Conservation (phyloP, 495 filamentous ascomycete genomes). For the Penicillium waksmanii region DNA sequence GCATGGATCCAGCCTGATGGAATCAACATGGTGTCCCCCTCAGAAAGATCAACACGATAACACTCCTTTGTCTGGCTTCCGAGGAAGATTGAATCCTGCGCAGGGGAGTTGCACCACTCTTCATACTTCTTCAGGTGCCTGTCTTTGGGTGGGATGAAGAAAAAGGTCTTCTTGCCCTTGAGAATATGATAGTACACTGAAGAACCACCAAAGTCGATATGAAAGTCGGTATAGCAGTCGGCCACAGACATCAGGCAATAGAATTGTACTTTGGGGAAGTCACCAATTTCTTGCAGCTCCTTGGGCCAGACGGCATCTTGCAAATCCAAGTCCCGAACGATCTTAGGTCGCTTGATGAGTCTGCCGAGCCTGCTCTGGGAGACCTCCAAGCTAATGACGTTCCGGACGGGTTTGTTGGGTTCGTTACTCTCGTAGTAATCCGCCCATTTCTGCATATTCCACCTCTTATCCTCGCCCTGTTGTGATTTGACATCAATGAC, state of each 20-base stretch:
- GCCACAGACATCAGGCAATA: constrained; percentile 81
- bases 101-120: constrained; percentile 74
- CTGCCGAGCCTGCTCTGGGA: constrained; percentile 68
- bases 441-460: constrained; percentile 74
- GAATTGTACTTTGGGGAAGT: constrained; percentile 68
- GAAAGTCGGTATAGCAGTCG: constrained; percentile 80
- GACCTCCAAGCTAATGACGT: constrained; percentile 78
- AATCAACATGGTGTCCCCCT: constrained; percentile 79
- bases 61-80: constrained; percentile 73
- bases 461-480: constrained; percentile 67
- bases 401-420: constrained; percentile 63
- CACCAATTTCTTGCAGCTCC: constrained; percentile 59
- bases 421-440: constrained; percentile 74
- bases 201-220: constrained; percentile 80
- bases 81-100: constrained; percentile 72
- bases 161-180: constrained; percentile 76
- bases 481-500: constrained; percentile 81
- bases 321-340: constrained; percentile 73
- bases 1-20: constrained; percentile 83
- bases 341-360: constrained; percentile 68
- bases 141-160: constrained; percentile 76
- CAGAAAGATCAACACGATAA: constrained; percentile 70
- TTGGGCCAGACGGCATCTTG: constrained; percentile 74
- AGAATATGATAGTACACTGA: constrained; percentile 80
- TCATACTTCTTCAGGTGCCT: constrained; percentile 78